phyloP scores from a whole-genome alignment of 768 basidiomycete genomes.

The Podaxis rugospora region DNA sequence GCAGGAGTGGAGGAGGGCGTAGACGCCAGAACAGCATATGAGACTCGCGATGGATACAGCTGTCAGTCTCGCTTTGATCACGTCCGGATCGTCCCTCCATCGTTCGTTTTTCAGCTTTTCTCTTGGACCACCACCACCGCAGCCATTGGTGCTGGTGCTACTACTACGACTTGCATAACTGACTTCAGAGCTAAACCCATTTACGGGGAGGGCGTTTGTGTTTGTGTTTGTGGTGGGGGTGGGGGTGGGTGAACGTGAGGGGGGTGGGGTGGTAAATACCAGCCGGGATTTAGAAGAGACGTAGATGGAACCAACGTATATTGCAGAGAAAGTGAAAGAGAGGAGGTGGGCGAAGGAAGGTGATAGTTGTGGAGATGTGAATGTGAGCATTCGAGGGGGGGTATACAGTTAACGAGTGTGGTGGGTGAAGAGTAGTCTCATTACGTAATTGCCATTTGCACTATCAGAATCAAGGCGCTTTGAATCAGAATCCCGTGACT shows the following conservation, averaged over 20 bases:
- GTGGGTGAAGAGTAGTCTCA: no score
- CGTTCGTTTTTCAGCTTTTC: constrained; percentile 33
- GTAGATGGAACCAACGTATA: constrained; percentile 85
- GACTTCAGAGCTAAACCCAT: constrained; percentile 8
- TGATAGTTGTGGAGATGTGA: neutral
- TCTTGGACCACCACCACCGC: constrained; percentile 5
- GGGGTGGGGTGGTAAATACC: constrained; percentile 27
- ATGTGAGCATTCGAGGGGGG: neutral
- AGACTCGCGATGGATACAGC: constrained; percentile 65
- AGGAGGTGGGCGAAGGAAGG: constrained; percentile 35
- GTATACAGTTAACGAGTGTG: neutral
- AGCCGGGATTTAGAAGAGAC: constrained; percentile 61
- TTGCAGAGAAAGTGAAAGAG: constrained; percentile 52
- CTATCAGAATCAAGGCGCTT: no score
- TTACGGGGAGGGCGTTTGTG: neutral
- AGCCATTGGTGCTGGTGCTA: constrained; percentile 16
- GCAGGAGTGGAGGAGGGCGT: constrained; percentile 31
- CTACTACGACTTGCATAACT: neutral
- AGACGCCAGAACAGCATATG: constrained; percentile 50
- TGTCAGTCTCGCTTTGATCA: constrained; percentile 74
- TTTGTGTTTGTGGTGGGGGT: neutral
- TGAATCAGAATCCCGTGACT: neutral
- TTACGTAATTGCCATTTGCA: no score
- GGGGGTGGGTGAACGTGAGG: neutral
- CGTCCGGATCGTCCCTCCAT: constrained; percentile 80